phyloP scores from a whole-genome alignment of 2,329 filamentous ascomycete genomes.

The Fusarium decemcellulare region DNA sequence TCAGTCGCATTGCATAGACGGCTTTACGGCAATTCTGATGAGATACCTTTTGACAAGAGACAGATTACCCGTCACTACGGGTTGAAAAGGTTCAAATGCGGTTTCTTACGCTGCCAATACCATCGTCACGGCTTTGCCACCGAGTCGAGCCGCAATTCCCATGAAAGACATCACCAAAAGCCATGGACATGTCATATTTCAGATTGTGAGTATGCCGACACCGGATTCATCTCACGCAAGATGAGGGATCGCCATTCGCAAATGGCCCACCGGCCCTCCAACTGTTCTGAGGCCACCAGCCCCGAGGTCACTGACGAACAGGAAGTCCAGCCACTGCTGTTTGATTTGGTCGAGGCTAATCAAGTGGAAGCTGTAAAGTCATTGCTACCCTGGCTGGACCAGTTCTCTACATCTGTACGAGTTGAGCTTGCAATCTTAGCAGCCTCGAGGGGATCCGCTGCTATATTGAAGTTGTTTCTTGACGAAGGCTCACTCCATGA shows the following conservation, averaged over 20 bases:
- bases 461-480: neutral
- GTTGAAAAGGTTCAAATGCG: neutral
- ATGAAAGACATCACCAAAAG: neutral
- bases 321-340: neutral
- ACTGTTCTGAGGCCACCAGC: too few species aligned
- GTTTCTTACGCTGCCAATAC: neutral
- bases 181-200: neutral
- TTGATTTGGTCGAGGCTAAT: neutral
- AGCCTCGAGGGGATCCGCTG: neutral
- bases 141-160: neutral
- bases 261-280: neutral
- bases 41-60: neutral
- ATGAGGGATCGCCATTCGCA: neutral
- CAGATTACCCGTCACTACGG: neutral
- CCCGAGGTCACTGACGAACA: neutral
- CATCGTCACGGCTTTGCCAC: neutral
- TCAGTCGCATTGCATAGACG: neutral
- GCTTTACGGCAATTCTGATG: neutral
- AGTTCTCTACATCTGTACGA: rapidly evolving
- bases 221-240: neutral
- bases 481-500: rapidly evolving
- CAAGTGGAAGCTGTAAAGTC: neutral
- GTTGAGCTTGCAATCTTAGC: neutral
- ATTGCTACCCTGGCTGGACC: neutral
- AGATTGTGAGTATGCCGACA: neutral